Evolutionary conservation across 345 rosid genomes (phyloP), one percentile per base, ranked within the genome.

Genomic region (Heritiera fomes): DNA sequence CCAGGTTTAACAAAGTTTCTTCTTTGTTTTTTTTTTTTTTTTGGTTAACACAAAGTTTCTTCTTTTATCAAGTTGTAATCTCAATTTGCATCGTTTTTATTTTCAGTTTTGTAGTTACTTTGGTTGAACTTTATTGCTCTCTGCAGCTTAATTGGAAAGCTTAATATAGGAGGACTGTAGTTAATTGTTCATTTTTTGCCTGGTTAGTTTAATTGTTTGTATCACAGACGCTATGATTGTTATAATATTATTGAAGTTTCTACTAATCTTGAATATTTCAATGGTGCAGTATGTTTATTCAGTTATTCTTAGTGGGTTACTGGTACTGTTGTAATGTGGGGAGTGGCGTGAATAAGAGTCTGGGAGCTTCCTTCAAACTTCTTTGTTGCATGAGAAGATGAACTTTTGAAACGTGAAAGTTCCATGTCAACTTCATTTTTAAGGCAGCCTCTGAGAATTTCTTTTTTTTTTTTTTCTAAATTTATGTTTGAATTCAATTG

Each of bases 401-500:
- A 65, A 65, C 47, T 38, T 65, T 40, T 65, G 70, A 65, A 40
- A 15, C 20, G 4, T 65, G 47, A 66, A 40, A 7, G 2, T 30
- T 4, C 14, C 23, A 17, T 56, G 10, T 32, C 43, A 73, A n/a
- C 76, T 13, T 55, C 45, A 53, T 20, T 10, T 50, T 71, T 69
- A 69, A 53, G 45, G 14, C 9, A 34, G 47, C 47, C 46, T 58
- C 77, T 43, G 15, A 34, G 75, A 34, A 1, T 20, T 9, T 28
- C 11, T 9, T 61, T 28, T 61, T 28, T 23, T 5, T 23, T 0
- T 6, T 11, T 23, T 23, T 7, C 15, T 23, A 70, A 59, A 30
- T 56, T 77, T 40, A 41, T 66, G 8, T n/a, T 58, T 14, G 53
- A 77, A 56, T 77, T 66, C 13, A 45, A 20, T 77, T 43, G 3